Percentiles rank a stretch among this genome's conserved stretches.
These are phyloP conservation scores for Xylariaceae sp. DNA, from an alignment of 2,329 filamentous ascomycete genomes.

Conservation along the genomic window DNA sequence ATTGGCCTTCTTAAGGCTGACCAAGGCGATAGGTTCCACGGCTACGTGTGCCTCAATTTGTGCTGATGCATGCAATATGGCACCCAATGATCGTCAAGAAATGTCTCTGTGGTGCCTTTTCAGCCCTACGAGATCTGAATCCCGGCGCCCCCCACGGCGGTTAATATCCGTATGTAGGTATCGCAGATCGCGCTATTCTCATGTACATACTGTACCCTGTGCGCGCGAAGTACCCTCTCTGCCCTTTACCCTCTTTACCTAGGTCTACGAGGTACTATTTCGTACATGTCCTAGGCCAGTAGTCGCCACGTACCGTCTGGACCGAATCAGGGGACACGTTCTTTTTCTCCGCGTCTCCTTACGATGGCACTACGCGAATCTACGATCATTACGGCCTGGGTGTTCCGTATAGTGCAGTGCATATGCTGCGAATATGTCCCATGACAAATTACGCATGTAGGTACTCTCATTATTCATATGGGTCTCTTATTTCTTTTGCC, in stretches of 20 bases:
- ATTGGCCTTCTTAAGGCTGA: constrained; percentile 14
- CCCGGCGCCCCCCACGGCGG: constrained; percentile 8
- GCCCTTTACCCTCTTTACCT: neutral
- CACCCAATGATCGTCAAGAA: constrained; percentile 15
- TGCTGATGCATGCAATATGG: constrained; percentile 17
- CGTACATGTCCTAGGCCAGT: neutral
- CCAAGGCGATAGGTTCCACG: constrained; percentile 17
- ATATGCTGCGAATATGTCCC: neutral
- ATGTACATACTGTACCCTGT: neutral
- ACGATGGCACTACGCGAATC: neutral
- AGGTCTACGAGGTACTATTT: neutral
- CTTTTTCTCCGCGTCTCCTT: neutral
- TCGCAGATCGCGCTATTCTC: constrained; percentile 16
- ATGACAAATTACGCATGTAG: constrained; percentile 11
- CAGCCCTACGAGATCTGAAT: constrained; percentile 23
- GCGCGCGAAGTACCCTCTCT: neutral
- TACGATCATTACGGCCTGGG: neutral
- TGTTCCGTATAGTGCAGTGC: too few relatives aligned
- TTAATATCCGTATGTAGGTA: constrained; percentile 9
- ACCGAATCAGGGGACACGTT: neutral
- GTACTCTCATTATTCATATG: neutral
- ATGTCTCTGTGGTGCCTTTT: constrained; percentile 14
- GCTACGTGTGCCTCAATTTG: constrained; percentile 3
- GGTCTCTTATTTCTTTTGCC: neutral
- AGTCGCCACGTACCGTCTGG: neutral